phyloP scores from a whole-genome alignment of 345 rosid genomes.

The Hypericum androsaemum region DNA sequence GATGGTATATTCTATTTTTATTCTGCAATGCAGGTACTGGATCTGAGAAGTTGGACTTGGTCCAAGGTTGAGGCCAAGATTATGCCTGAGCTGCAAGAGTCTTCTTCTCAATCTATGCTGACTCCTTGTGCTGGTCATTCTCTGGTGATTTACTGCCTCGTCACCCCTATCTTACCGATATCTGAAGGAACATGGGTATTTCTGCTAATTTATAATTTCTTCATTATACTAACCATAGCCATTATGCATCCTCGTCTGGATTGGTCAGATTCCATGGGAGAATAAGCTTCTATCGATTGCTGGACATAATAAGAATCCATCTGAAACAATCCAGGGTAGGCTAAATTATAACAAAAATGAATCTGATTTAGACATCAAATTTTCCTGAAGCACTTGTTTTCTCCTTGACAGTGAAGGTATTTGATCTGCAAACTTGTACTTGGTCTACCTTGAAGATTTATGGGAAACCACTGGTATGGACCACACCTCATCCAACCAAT shows the following conservation, averaged over 20 bases:
- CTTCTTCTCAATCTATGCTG: constrained; percentile 33
- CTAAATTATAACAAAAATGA: background rate
- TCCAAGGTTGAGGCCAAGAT: constrained; percentile 70
- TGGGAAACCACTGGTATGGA: constrained; percentile 88
- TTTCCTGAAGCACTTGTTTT: constrained; percentile 10
- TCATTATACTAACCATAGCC: constrained; percentile 9
- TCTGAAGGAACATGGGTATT: too few species aligned
- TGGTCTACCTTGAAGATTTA: constrained; percentile 92
- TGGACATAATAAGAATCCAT: constrained; percentile 91
- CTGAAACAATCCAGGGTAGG: constrained; percentile 79
- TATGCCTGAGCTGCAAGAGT: constrained; percentile 45
- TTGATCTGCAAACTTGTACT: constrained; percentile 58
- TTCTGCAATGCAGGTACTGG: constrained; percentile 55
- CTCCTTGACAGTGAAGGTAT: constrained; percentile 63
- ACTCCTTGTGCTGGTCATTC: constrained; percentile 97
- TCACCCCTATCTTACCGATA: too few species aligned
- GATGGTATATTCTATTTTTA: background rate
- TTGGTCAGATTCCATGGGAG: constrained; percentile 76
- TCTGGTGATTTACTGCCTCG: constrained; percentile 48
- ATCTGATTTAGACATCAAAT: background rate
- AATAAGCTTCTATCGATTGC: constrained; percentile 84
- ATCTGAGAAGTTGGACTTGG: constrained; percentile 96
- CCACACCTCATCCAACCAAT: constrained; percentile 13
- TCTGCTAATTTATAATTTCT: too few species aligned
- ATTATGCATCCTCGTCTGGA: constrained; percentile 6